Conservation (phyloP, 1,139 yeast species). For the Lodderomyces jiufengensis region DNA sequence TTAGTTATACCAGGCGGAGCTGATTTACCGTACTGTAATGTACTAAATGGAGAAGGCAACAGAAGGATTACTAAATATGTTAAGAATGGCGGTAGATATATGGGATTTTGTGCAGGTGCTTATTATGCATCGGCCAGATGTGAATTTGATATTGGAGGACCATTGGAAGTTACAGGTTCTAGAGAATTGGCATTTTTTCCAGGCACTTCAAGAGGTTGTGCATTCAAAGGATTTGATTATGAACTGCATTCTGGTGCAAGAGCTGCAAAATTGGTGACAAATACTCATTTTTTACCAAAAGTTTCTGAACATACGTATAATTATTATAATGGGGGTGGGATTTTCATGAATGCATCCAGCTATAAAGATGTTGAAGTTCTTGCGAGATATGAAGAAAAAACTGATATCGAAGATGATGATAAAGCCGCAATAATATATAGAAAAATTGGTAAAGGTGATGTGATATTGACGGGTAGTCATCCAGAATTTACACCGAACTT, state of each 20-base stretch:
- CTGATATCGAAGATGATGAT: conserved; percentile 36
- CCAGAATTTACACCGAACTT: conserved; percentile 75
- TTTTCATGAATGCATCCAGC: conserved; percentile 70
- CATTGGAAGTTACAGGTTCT: conserved; percentile 79
- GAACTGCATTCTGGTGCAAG: conserved; percentile 73
- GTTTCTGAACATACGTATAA: conserved; percentile 23
- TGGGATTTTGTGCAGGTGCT: conserved; percentile 97
- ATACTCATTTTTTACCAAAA: conserved; percentile 23
- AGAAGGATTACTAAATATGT: conserved; percentile 60
- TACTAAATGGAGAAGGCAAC: conserved; percentile 69
- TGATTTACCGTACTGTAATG: conserved; percentile 77
- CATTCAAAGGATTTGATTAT: conserved; percentile 75
- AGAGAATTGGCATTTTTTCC: conserved; percentile 80
- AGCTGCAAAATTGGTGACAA: conserved; percentile 48
- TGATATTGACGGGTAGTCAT: conserved; percentile 80
- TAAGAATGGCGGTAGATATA: conserved; percentile 69
- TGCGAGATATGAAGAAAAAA: conserved; percentile 54
- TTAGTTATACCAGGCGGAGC: conserved; percentile 96
- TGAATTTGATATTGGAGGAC: conserved; percentile 80
- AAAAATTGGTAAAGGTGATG: conserved; percentile 70
- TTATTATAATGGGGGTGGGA: conserved; percentile 87
- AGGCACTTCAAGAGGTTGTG: conserved; percentile 80
- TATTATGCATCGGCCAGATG: conserved; percentile 73
- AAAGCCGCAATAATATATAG: conserved; percentile 73
- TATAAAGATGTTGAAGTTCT: conserved; percentile 61